phyloP scores from a whole-genome alignment of 306 rosid species.

The Quercus suber region DNA sequence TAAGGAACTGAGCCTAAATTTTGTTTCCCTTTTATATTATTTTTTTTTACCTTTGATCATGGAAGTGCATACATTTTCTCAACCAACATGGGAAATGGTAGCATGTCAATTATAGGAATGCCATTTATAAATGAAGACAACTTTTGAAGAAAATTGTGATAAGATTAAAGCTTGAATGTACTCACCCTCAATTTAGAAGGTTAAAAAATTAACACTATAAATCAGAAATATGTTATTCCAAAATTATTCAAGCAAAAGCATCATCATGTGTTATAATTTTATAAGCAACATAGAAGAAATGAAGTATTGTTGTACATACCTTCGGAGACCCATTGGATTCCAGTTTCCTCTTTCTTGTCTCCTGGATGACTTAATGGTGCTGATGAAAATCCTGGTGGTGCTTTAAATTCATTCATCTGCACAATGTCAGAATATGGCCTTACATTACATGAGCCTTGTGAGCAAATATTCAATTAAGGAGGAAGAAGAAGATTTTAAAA shows the following conservation, averaged over 20 bases:
- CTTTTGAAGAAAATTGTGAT: too few species aligned
- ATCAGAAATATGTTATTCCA: too few species aligned
- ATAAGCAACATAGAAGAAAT: neutral
- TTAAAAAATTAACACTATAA: too few species aligned
- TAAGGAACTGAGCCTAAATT: too few species aligned
- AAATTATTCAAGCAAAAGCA: neutral
- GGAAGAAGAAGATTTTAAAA: neutral
- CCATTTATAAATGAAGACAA: neutral
- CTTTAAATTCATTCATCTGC: conserved; percentile 71
- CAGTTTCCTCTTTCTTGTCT: conserved; percentile 10
- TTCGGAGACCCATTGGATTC: conserved; percentile 22
- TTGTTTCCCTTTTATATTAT: neutral
- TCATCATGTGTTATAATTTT: neutral
- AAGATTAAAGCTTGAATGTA: too few species aligned
- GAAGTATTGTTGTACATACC: conserved; percentile 9
- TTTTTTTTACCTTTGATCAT: neutral
- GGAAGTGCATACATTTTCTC: neutral
- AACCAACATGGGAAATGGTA: neutral
- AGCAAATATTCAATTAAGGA: neutral
- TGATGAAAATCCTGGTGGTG: conserved; percentile 29
- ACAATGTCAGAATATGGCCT: conserved; percentile 7
- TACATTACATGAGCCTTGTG: neutral
- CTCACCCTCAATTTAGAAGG: too few species aligned
- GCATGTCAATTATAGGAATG: neutral
- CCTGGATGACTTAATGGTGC: conserved; percentile 31